Percentiles rank a stretch among this genome's conserved stretches.
Evolutionary conservation across 371 early-diverging fungal species (phyloP).

Genomic region (Dichotomocladium elegans): DNA sequence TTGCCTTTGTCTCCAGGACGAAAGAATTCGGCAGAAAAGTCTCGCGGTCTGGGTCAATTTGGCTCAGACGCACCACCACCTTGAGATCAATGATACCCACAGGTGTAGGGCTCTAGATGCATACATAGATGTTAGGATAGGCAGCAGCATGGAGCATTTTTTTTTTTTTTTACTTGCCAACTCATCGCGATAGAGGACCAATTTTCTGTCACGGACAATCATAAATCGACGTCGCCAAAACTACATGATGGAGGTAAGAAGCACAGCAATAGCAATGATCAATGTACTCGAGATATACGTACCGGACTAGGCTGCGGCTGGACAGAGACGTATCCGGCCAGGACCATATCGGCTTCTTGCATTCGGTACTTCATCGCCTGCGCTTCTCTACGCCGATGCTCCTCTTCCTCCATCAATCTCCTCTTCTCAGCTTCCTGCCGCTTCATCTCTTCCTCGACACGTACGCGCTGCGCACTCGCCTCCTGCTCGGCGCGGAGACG

Average conservation of each 20-base stretch:
- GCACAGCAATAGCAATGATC: neutral
- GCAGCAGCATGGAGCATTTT: neutral
- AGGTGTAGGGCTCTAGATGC: conserved; percentile 32
- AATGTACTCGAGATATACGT: neutral
- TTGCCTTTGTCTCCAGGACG: conserved; percentile 24
- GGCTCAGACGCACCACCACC: conserved; percentile 20
- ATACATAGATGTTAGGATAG: no score
- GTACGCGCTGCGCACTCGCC: conserved; percentile 29
- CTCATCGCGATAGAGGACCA: conserved; percentile 18
- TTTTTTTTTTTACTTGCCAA: neutral
- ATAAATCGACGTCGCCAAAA: conserved; percentile 23
- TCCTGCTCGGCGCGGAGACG: conserved; percentile 10
- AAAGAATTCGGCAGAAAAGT: conserved; percentile 41
- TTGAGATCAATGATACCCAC: conserved; percentile 40
- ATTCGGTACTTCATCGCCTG: conserved; percentile 16
- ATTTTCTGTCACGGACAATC: conserved; percentile 17
- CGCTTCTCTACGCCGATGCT: conserved; percentile 3
- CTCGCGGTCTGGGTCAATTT: conserved; percentile 34
- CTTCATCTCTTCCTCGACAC: neutral
- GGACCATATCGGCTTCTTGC: conserved; percentile 29
- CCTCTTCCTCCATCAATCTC: conserved; percentile 6
- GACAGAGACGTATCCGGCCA: conserved; percentile 9
- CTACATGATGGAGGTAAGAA: neutral
- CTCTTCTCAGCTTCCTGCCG: conserved; percentile 1
- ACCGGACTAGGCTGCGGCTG: conserved; percentile 14